Percentiles rank a stretch among this genome's conserved stretches.
These are phyloP conservation scores for Daldinia decipiens DNA, from an alignment of 495 filamentous ascomycete genomes.

Conservation along the genomic window DNA sequence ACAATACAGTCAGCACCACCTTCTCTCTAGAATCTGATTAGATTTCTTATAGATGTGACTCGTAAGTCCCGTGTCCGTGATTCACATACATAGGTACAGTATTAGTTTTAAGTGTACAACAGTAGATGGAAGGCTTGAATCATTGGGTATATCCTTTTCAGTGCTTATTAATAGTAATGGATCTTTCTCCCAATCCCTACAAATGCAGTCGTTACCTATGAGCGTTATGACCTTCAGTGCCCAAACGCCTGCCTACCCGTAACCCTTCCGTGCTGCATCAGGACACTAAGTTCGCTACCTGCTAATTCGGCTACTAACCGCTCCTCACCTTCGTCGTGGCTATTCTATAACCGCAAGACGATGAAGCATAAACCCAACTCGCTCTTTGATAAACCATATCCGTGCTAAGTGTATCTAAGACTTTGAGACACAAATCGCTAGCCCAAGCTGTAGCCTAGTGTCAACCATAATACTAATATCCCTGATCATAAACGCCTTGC, in stretches of 20 bases:
- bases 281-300: conserved; percentile 2
- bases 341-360: background rate
- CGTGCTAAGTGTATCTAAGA: conserved; percentile 1
- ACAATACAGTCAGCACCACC: no score
- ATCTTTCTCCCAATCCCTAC: conserved; percentile 20
- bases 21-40: no score
- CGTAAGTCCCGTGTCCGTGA: no score
- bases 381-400: conserved; percentile 1
- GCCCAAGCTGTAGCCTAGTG: background rate
- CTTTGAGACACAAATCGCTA: conserved; percentile 30
- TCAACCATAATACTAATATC: conserved; percentile 33
- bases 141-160: conserved; percentile 27
- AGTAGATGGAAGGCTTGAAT: background rate
- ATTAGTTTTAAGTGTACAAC: background rate
- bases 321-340: conserved; percentile 6
- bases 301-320: conserved; percentile 8
- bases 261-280: conserved; percentile 10
- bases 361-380: conserved; percentile 2
- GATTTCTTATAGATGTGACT: no score
- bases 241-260: conserved; percentile 22
- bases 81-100: no score
- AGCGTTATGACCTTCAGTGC: conserved; percentile 10
- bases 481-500: conserved; percentile 45
- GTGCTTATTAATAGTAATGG: conserved; percentile 19
- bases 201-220: conserved; percentile 39